Base-by-base conservation (phyloP, 2,329 filamentous ascomycete genomes). In the Ophiosphaerella narmari region DNA sequence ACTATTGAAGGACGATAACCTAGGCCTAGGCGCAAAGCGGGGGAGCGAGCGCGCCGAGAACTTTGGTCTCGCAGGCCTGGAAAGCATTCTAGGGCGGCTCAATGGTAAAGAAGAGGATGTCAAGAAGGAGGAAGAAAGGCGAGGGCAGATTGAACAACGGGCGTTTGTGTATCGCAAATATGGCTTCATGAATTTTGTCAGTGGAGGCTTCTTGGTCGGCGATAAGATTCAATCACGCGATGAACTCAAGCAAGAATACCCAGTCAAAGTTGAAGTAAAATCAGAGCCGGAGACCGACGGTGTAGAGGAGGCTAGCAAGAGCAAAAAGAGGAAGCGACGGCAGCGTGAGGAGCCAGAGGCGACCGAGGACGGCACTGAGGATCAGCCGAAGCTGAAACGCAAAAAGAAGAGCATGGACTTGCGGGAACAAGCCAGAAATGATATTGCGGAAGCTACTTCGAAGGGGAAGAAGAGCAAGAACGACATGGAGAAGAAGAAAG, bases 21-120 rank as follows among this genome's bases (percentile, higher is more conserved):
- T 96, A 37, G 94, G 94, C 2, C 79, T 99, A 37, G 94, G 94
- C 26, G 94, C 92, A 58, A 88, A 88, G 71, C 81, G 85, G 56
- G 87, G 87, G 46, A 86, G 85, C 63, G 86, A 87, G 59, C 77
- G 80, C 34, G 77, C 80, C 4, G 86, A 91, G 57, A 82, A 91
- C 56, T 95, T 93, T 18, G 94, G 93, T 0, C 80, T 97, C 33
- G 89, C 92, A 68, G 88, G 87, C 14, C 91, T 97, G 62, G 90
- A 92, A 67, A 90, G 90, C 57, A 77, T 99, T 4, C 78, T 99
- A 16, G 92, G 93, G 18, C 82, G 94, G 46, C 76, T 99, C 49
- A 99, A 99, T 73, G 94, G 93, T 43, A 94, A 91, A 73, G 86
- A 93, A 41, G 83, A 78, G n/a, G 82, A 85, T 41, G 77, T 94